phyloP scores from a whole-genome alignment of 169 alveolate species.

The Eimeria praecox region DNA sequence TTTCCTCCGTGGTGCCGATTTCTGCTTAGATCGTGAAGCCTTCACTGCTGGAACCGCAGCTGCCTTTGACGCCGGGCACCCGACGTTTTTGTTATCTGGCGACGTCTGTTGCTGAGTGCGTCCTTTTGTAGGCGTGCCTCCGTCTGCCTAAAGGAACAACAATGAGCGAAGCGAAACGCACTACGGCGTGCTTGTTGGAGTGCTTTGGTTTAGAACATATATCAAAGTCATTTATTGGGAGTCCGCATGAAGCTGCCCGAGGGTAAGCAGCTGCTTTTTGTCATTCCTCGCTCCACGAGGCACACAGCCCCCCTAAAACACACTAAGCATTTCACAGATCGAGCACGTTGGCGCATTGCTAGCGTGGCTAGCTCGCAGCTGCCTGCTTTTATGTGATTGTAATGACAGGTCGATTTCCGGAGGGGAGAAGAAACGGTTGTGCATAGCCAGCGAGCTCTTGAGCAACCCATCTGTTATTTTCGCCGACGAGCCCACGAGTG shows the following conservation, averaged over 20 bases:
- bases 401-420: constrained; percentile 88
- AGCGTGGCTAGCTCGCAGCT: constrained; percentile 6
- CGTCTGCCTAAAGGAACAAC: constrained; percentile 64
- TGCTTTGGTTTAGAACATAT: constrained; percentile 64
- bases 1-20: not conserved
- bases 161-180: constrained; percentile 37
- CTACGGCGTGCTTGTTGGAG: constrained; percentile 50
- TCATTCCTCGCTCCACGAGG: not conserved
- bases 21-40: not conserved
- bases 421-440: constrained; percentile 88
- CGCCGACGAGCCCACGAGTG: constrained; percentile 92
- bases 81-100: not conserved
- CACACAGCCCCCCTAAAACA: not conserved
- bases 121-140: constrained; percentile 23
- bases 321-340: not conserved
- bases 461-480: constrained; percentile 88
- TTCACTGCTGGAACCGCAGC: not conserved
- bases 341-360: not conserved
- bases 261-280: constrained; percentile 36
- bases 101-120: not conserved
- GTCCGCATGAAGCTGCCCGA: constrained; percentile 61
- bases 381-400: not conserved
- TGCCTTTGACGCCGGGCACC: not conserved
- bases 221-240: constrained; percentile 62
- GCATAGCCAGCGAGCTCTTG: constrained; percentile 88